phyloP scores from a whole-genome alignment of 1,139 yeast species.

The Geotrichum siamense region DNA sequence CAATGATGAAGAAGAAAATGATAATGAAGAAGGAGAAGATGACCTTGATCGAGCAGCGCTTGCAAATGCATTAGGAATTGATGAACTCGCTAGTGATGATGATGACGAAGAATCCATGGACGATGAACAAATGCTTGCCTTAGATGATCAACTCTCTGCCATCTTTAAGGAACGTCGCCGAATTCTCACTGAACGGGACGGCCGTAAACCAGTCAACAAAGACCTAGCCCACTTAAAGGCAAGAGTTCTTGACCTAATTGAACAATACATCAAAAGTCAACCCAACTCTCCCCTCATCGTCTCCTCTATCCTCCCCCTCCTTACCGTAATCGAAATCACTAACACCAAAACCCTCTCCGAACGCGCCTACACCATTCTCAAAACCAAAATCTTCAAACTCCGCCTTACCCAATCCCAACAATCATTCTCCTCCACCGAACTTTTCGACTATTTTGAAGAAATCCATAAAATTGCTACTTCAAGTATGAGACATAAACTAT shows the following conservation, averaged over 20 bases:
- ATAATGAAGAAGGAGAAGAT: slow-evolving; percentile 10
- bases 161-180: slow-evolving; percentile 63
- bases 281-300: slow-evolving; percentile 41
- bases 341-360: slow-evolving; percentile 61
- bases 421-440: slow-evolving; percentile 21
- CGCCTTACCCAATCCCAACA: slow-evolving; percentile 24
- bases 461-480: slow-evolving; percentile 40
- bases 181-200: slow-evolving; percentile 20
- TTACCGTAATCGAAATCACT: slow-evolving; percentile 57
- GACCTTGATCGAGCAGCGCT: slow-evolving; percentile 57
- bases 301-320: slow-evolving; percentile 50
- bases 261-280: slow-evolving; percentile 47
- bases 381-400: slow-evolving; percentile 54
- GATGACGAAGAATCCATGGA: slow-evolving; percentile 81
- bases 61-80: slow-evolving; percentile 68
- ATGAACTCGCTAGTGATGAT: slow-evolving; percentile 35
- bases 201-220: slow-evolving; percentile 48
- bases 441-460: slow-evolving; percentile 22
- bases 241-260: slow-evolving; percentile 70
- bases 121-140: slow-evolving; percentile 95
- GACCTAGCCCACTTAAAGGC: slow-evolving; percentile 74
- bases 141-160: slow-evolving; percentile 75
- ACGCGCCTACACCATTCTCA: slow-evolving; percentile 67
- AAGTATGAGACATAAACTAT: slow-evolving; percentile 45
- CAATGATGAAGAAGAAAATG: slow-evolving; percentile 20